Percentiles rank a stretch among this genome's conserved stretches.
These are phyloP conservation scores for Sesbania bispinosa DNA, from an alignment of 306 rosid genomes.

Conservation along the genomic window DNA sequence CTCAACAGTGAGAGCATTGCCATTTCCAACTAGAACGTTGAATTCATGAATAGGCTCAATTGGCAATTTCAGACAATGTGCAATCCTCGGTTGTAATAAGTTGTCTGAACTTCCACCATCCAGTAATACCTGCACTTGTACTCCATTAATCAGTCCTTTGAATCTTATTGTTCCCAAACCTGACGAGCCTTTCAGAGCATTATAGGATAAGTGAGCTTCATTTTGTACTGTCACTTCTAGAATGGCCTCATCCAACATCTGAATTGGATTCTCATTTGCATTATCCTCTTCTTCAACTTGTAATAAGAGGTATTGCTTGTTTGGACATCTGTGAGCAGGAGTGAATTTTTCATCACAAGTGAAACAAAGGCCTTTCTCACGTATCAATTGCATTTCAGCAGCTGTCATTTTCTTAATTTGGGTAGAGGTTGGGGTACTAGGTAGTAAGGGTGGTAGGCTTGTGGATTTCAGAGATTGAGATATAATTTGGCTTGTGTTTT, in stretches of 20 bases:
- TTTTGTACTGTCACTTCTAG: no score
- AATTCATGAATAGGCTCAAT: no score
- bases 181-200: neutral
- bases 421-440: neutral
- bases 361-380: neutral
- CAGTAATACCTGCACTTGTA: neutral
- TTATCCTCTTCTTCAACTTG: no score
- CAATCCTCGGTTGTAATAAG: no score
- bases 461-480: neutral
- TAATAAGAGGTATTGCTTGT: no score
- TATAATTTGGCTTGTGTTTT: neutral
- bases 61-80: no score
- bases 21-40: no score
- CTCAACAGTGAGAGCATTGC: no score
- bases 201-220: neutral
- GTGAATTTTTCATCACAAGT: neutral
- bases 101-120: neutral
- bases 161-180: neutral
- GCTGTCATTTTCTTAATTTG: neutral
- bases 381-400: neutral
- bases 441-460: neutral
- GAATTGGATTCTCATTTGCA: no score
- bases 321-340: neutral
- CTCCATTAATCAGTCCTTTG: neutral
- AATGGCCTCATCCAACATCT: no score